Evolutionary conservation across 768 basidiomycete genomes (phyloP), one percentile per base, ranked within the genome.

Genomic region (Arthromyces matolae): DNA sequence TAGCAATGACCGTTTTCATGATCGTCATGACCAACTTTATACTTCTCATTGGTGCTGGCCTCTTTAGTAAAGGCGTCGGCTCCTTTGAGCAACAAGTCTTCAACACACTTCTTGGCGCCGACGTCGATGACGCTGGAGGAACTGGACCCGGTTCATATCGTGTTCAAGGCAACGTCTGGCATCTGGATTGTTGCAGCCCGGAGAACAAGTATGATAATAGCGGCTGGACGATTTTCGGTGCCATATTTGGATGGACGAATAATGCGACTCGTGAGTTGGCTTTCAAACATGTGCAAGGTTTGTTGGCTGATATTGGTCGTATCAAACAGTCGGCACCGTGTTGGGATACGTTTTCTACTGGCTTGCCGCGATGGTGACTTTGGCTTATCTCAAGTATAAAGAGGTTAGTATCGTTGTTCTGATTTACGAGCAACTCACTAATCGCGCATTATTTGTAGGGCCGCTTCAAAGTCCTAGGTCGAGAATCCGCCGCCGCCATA

Each of bases 341-440:
- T 71, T 95, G n/a, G 71, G 83, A 0, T 98, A 97, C 64, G 80
- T 90, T 39, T 87, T 91, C 66, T 97, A 94, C 72, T 97, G 94
- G 94, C 54, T 96, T 51, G 80, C 84, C 10, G 88, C 87, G 55
- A 81, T 94, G 37, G 77, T 60, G 27, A 71, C 71, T 3, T 75
- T 98, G 42, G 60, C 87, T 42, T 77, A 67, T 54, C 68, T 88
- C 72, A 90, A 90, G 67, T 88, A 65, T 59, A 72, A 57, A 43
- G 79, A 82, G 71, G 80, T 75, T 51, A 47, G 66, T 57, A 19
- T 14, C n/a, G n/a, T n/a, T n/a, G n/a, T n/a, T n/a, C n/a, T n/a
- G n/a, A n/a, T n/a, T n/a, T n/a, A n/a, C n/a, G n/a, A n/a, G n/a
- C n/a, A n/a, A n/a, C n/a, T n/a, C n/a, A n/a, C n/a, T n/a, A n/a